Evolutionary conservation across 73 alveolate genomes (phyloP).

Genomic region (Strombidium stylifer): DNA sequence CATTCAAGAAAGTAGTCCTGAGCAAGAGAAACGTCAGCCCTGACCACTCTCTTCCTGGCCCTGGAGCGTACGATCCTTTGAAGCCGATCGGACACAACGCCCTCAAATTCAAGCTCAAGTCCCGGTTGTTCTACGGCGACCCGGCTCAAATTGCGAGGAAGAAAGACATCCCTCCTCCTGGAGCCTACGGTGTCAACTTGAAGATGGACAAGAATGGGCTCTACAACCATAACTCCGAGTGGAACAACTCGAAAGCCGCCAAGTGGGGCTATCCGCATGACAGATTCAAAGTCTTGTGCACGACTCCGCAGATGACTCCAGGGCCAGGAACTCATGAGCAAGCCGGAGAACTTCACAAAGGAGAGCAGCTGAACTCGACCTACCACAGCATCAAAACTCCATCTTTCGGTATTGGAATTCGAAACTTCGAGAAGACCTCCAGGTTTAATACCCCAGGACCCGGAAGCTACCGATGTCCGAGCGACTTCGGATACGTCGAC

Average conservation of each 20-base stretch:
- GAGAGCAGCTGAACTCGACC: conserved; percentile 1
- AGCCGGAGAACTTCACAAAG: conserved; percentile 2
- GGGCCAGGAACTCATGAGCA: conserved; percentile 26
- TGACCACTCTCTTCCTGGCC: conserved; percentile 23
- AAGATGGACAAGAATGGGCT: conserved; percentile 8
- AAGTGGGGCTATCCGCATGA: conserved; percentile 2
- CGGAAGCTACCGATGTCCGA: conserved; percentile 28
- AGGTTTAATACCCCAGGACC: conserved; percentile 41
- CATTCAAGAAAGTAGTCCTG: conserved; percentile 32
- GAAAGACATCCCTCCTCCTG: conserved; percentile 39
- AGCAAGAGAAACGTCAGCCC: neutral
- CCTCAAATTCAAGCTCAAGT: conserved; percentile 4
- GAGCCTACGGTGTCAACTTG: conserved; percentile 1
- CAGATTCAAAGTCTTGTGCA: neutral
- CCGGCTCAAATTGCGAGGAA: conserved; percentile 5
- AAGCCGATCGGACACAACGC: conserved; percentile 4
- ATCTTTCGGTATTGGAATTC: conserved; percentile 13
- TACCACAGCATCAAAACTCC: conserved; percentile 4
- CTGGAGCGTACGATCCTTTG: conserved; percentile 2
- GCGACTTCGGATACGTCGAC: conserved; percentile 37
- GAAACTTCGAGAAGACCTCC: conserved; percentile 2
- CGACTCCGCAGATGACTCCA: neutral
- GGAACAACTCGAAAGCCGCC: conserved; percentile 26
- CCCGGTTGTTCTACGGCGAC: conserved; percentile 2
- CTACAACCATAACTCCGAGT: neutral